These are phyloP conservation scores for Cutaneotrichosporon mucoides DNA, from an alignment of 1,284 basidiomycete genomes.

Conservation along the genomic window DNA sequence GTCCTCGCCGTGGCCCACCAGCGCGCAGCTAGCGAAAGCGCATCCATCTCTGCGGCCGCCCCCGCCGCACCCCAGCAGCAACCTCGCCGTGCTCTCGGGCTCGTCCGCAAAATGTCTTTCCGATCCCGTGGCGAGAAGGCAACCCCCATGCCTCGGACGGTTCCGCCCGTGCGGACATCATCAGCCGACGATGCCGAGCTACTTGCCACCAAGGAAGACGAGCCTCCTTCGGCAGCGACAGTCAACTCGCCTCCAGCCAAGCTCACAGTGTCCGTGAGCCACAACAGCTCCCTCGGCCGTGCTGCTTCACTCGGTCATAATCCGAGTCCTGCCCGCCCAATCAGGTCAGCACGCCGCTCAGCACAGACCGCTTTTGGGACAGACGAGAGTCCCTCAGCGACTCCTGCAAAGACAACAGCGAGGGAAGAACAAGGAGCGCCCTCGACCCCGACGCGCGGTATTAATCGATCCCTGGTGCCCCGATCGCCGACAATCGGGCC, in stretches of 20 bases:
- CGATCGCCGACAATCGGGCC: background rate
- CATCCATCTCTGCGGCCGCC: background rate
- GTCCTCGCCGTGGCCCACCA: background rate
- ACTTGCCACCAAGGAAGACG: background rate
- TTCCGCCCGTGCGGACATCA: background rate
- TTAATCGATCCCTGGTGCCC: background rate
- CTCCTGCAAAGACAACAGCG: background rate
- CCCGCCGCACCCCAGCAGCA: background rate
- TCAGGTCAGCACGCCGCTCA: background rate
- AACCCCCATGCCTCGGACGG: background rate
- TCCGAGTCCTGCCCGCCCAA: background rate
- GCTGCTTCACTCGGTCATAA: background rate
- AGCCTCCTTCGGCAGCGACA: background rate
- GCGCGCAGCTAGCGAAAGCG: background rate
- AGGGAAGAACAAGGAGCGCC: background rate
- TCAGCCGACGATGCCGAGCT: constrained; percentile 3
- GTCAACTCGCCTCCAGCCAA: background rate
- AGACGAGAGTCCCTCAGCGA: background rate
- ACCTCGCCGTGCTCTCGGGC: constrained; percentile 8
- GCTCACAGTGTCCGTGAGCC: background rate
- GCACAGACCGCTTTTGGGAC: background rate
- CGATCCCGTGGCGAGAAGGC: constrained; percentile 6
- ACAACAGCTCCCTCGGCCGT: background rate
- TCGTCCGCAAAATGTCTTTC: constrained; percentile 15
- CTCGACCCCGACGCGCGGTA: background rate